Evolutionary conservation across 805 yeast genomes (phyloP).

Genomic region (Millerago galiae): DNA sequence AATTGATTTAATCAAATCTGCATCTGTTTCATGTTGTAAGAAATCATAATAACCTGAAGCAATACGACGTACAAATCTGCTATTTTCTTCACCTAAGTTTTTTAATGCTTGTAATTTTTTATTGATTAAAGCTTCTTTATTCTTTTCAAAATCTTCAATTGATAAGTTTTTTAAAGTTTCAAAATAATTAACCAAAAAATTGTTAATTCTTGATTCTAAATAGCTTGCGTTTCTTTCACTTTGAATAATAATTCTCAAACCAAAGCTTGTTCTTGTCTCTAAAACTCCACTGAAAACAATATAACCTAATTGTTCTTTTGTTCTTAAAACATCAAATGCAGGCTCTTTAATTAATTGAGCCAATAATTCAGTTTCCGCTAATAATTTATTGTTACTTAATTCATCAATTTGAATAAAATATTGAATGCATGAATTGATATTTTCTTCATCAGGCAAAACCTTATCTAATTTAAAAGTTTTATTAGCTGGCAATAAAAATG

Average conservation of each 20-base stretch:
- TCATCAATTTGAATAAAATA: conserved; percentile 65
- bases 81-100: conserved; percentile 72
- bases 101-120: conserved; percentile 66
- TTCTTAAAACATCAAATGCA: conserved; percentile 81
- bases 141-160: conserved; percentile 59
- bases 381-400: conserved; percentile 34
- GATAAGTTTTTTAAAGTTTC: conserved; percentile 42
- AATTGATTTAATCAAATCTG: conserved; percentile 45
- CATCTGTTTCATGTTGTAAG: conserved; percentile 48
- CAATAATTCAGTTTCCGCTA: conserved; percentile 55
- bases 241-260: conserved; percentile 72
- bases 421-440: conserved; percentile 81
- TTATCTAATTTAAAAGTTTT: conserved; percentile 41
- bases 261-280: conserved; percentile 63
- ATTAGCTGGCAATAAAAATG: conserved; percentile 35
- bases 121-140: conserved; percentile 60
- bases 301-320: conserved; percentile 93
- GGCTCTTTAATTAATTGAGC: conserved; percentile 79
- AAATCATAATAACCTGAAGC: conserved; percentile 78
- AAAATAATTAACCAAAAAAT: conserved; percentile 48
- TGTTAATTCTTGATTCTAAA: conserved; percentile 69
- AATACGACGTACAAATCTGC: conserved; percentile 59
- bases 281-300: conserved; percentile 79
- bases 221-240: conserved; percentile 73
- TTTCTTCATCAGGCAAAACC: conserved; percentile 53